These are phyloP conservation scores for Luffa acutangula DNA, from an alignment of 306 rosid genomes.

Conservation along the genomic window DNA sequence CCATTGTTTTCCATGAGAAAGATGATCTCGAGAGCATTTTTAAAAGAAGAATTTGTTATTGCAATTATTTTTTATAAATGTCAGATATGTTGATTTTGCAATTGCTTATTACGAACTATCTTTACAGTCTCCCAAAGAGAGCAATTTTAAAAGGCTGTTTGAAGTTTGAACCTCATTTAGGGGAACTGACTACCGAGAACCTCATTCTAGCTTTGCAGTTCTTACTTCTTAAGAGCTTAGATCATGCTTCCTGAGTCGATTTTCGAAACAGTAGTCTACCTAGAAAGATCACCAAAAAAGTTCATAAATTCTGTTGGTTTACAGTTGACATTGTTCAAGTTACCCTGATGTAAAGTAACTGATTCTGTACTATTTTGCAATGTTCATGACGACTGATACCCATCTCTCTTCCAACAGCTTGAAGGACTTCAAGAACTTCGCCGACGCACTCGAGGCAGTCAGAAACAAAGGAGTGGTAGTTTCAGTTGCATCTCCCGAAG, in stretches of 20 bases:
- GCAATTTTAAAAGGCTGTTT: no score
- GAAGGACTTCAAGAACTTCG: constrained; percentile 82
- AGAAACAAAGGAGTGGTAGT: constrained; percentile 80
- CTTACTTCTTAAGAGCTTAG: no score
- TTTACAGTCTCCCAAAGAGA: no score
- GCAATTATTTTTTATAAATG: background rate
- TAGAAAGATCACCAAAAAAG: no score
- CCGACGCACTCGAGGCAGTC: constrained; percentile 56
- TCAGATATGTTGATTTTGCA: background rate
- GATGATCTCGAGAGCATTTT: background rate
- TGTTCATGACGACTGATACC: background rate
- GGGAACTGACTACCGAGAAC: no score
- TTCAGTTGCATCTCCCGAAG: constrained; percentile 92
- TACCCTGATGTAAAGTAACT: no score
- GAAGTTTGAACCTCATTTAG: no score
- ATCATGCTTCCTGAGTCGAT: no score
- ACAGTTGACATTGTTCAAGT: no score
- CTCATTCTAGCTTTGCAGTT: no score
- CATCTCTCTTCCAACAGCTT: constrained; percentile 30
- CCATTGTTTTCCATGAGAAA: background rate
- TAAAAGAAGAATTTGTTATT: background rate
- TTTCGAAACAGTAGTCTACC: no score
- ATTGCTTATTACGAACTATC: background rate
- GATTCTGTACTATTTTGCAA: background rate
- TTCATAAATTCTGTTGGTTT: no score